Percentiles rank a stretch among this genome's conserved stretches.
Conservation (phyloP, 768 basidiomycete species). For the Coprinopsis marcescibilis region DNA sequence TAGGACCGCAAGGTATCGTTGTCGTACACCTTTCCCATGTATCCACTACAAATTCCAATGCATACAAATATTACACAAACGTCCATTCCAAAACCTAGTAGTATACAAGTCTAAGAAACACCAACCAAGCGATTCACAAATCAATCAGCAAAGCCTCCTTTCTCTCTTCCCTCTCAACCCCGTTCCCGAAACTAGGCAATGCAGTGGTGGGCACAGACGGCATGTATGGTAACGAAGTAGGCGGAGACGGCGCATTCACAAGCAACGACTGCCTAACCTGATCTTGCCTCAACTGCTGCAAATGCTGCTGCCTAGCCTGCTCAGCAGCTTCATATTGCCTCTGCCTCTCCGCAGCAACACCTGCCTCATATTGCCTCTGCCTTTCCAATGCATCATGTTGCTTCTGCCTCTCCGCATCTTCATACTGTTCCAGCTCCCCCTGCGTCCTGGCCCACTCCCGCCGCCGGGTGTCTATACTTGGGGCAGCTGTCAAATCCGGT, state of each 20-base stretch:
- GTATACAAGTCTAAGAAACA: background rate
- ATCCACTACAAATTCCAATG: no score
- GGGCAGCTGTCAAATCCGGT: no score
- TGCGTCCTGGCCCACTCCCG: no score
- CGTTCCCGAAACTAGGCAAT: constrained; percentile 57
- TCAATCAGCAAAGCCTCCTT: constrained; percentile 59
- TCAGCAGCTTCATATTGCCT: constrained; percentile 2
- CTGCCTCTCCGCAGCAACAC: no score
- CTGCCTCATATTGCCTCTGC: no score
- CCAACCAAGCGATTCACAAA: constrained; percentile 7
- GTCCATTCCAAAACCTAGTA: no score
- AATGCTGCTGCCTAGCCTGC: constrained; percentile 22
- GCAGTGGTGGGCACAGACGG: constrained; percentile 57
- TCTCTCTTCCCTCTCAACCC: constrained; percentile 61
- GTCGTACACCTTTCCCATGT: no score
- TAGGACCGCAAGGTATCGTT: no score
- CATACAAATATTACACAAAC: no score
- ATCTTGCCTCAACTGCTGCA: constrained; percentile 19
- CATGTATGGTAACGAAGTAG: constrained; percentile 49
- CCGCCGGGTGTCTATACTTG: no score
- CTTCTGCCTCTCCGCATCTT: constrained; percentile 16
- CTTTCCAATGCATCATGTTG: no score
- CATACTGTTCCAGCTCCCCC: no score
- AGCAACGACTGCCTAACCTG: constrained; percentile 8
- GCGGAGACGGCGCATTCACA: constrained; percentile 23